These are phyloP conservation scores for Saxophila tyrrhenica DNA, from an alignment of 495 filamentous ascomycete species.

Conservation along the genomic window DNA sequence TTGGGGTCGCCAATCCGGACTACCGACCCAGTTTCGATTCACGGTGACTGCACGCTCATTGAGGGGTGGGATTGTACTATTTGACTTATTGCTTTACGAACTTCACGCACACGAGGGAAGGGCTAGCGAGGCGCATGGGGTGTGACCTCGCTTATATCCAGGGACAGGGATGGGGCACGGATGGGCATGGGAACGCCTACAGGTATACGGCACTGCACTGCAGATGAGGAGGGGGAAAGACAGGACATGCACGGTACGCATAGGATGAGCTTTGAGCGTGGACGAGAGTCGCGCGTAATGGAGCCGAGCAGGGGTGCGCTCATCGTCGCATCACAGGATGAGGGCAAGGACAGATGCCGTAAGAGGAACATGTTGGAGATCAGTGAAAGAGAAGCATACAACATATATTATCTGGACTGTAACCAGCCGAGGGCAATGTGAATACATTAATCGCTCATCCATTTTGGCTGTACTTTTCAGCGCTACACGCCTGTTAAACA, in stretches of 20 bases:
- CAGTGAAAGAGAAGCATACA: not conserved
- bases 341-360: too few relatives aligned
- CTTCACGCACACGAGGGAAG: not conserved
- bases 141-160: not conserved
- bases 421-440: too few relatives aligned
- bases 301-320: not conserved
- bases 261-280: not conserved
- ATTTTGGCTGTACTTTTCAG: too few relatives aligned
- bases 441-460: too few relatives aligned
- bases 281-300: not conserved
- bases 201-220: too few relatives aligned
- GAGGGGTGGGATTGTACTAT: not conserved
- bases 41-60: too few relatives aligned
- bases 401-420: not conserved
- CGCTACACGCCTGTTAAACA: too few relatives aligned
- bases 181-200: too few relatives aligned
- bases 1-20: constrained; percentile 10
- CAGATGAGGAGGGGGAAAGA: too few relatives aligned
- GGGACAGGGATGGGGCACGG: not conserved
- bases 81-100: not conserved
- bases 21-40: constrained; percentile 4
- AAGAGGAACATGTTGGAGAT: too few relatives aligned
- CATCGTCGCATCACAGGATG: too few relatives aligned
- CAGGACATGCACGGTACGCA: not conserved
- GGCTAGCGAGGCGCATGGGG: not conserved